These are phyloP conservation scores for Isatis tinctoria DNA, from an alignment of 345 rosid species.

Conservation along the genomic window DNA sequence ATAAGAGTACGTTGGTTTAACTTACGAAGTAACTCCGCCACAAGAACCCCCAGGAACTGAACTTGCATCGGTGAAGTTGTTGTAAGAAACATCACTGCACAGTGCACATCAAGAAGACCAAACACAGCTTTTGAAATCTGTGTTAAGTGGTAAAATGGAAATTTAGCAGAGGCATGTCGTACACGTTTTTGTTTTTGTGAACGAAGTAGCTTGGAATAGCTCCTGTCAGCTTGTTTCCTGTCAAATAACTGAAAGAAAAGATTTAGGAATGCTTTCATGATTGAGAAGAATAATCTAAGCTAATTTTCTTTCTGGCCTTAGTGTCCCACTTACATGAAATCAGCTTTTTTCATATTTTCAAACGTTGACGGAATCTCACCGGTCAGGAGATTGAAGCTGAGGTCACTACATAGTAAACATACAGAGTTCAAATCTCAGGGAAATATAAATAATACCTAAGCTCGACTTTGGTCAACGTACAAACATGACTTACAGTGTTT, in stretches of 20 bases:
- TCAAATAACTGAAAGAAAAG: slow-evolving; percentile 53
- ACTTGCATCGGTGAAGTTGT: slow-evolving; percentile 64
- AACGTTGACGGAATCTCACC: slow-evolving; percentile 70
- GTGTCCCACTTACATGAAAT: slow-evolving; percentile 60
- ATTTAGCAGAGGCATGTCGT: slow-evolving; percentile 15
- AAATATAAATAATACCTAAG: not conserved
- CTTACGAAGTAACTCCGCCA: slow-evolving; percentile 65
- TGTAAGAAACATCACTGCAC: slow-evolving; percentile 76
- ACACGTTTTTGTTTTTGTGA: slow-evolving; percentile 66
- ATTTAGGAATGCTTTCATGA: not conserved
- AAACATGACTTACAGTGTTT: slow-evolving; percentile 55
- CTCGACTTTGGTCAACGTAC: not conserved
- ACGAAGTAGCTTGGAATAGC: slow-evolving; percentile 53
- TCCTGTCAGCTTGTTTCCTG: slow-evolving; percentile 68
- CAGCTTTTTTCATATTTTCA: slow-evolving; percentile 41
- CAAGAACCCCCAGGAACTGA: slow-evolving; percentile 49
- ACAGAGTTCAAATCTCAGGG: not conserved
- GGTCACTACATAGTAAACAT: slow-evolving; percentile 53
- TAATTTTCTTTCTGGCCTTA: not conserved
- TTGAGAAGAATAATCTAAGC: not conserved
- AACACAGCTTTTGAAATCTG: not conserved
- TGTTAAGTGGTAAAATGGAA: not conserved
- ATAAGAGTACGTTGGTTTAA: not conserved
- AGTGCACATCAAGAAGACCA: slow-evolving; percentile 41
- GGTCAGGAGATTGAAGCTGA: slow-evolving; percentile 68